Conservation (phyloP, 2,329 filamentous ascomycete genomes). For the Colletotrichum sidae region DNA sequence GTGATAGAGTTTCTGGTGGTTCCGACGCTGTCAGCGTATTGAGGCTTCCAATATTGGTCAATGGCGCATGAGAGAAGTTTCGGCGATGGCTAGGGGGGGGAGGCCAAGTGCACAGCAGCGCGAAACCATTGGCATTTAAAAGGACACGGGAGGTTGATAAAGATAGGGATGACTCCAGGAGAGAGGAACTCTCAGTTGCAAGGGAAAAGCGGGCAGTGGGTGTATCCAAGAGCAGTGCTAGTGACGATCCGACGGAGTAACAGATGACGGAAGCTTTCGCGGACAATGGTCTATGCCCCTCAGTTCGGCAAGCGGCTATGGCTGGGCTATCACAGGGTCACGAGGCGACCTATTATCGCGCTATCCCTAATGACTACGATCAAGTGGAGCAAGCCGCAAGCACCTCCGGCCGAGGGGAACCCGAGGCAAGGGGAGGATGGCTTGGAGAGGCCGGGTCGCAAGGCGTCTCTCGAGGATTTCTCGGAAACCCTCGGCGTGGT, state of each 20-base stretch:
- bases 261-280: constrained; percentile 28
- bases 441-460: constrained; percentile 6
- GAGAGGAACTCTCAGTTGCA: constrained; percentile 4
- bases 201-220: constrained; percentile 33
- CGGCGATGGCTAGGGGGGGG: no score
- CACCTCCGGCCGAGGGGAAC: constrained; percentile 45
- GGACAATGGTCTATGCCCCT: constrained; percentile 24
- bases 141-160: not conserved
- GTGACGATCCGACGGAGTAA: not conserved
- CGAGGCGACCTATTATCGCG: constrained; percentile 28
- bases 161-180: not conserved
- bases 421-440: constrained; percentile 35
- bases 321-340: constrained; percentile 29
- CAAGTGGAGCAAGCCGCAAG: constrained; percentile 26
- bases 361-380: constrained; percentile 34
- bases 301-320: constrained; percentile 31
- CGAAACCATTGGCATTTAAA: no score
- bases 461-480: constrained; percentile 38
- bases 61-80: no score
- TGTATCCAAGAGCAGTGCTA: constrained; percentile 11
- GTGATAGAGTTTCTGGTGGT: not conserved
- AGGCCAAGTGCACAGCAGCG: no score
- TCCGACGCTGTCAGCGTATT: no score
- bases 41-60: no score
- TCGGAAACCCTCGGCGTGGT: constrained; percentile 38